Conservation (phyloP, 192 early-diverging fungal genomes). For the Radiomyces spectabilis region DNA sequence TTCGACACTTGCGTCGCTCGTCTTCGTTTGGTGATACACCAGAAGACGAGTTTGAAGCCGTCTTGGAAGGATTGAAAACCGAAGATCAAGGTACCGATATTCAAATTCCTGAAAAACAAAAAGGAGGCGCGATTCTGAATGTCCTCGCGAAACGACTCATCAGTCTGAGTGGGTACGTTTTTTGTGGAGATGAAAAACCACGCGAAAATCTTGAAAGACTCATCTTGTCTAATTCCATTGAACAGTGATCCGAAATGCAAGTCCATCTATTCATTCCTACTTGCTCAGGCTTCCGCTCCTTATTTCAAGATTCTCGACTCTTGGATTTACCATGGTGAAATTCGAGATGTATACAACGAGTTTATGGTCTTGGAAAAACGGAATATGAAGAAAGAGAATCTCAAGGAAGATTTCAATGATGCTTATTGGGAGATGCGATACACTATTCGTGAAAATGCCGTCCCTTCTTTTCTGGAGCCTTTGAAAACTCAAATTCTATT, state of each 20-base stretch:
- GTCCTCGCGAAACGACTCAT: constrained; percentile 65
- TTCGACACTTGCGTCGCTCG: constrained; percentile 25
- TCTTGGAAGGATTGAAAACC: constrained; percentile 30
- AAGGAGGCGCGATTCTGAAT: constrained; percentile 75
- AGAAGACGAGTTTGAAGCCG: constrained; percentile 28
- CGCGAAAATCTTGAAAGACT: background rate
- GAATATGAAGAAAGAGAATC: constrained; percentile 46
- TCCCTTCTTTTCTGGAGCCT: constrained; percentile 76
- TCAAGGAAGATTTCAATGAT: constrained; percentile 75
- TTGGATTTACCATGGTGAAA: constrained; percentile 88
- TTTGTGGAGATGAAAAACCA: background rate
- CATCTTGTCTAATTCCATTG: background rate
- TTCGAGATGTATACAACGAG: constrained; percentile 83
- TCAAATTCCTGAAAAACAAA: constrained; percentile 38
- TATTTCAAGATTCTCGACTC: constrained; percentile 74
- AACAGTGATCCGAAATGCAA: constrained; percentile 63
- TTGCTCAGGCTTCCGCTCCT: constrained; percentile 71
- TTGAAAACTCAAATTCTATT: constrained; percentile 74
- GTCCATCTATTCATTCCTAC: constrained; percentile 70
- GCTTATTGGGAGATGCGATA: constrained; percentile 82
- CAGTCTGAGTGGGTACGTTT: constrained; percentile 55
- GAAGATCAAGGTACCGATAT: constrained; percentile 35
- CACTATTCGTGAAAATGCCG: constrained; percentile 48
- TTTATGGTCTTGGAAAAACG: constrained; percentile 84
- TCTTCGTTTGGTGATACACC: constrained; percentile 25